Conservation (phyloP, 2,329 filamentous ascomycete genomes). For the Xylogone sp. region DNA sequence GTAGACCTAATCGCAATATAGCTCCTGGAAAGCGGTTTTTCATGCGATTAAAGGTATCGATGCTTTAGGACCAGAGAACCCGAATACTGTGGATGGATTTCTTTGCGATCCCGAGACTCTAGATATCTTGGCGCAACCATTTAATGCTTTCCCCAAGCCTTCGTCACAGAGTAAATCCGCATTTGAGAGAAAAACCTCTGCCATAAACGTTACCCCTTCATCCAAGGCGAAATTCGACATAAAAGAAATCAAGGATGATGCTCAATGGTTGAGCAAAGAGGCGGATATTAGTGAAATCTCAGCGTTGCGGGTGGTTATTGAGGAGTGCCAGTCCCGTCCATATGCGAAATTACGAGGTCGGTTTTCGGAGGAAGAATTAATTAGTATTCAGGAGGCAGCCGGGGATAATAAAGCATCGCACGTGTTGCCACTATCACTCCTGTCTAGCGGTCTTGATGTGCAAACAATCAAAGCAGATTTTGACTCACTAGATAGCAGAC, state of each 20-base stretch:
- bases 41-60: slow-evolving; percentile 51
- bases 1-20: slow-evolving; percentile 26
- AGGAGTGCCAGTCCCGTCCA: slow-evolving; percentile 83
- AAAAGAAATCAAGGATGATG: slow-evolving; percentile 77
- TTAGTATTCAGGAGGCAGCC: slow-evolving; percentile 71
- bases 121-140: slow-evolving; percentile 64
- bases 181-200: slow-evolving; percentile 81
- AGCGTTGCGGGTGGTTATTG: slow-evolving; percentile 72
- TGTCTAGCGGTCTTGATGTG: slow-evolving; percentile 27
- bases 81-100: slow-evolving; percentile 59
- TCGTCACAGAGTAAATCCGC: slow-evolving; percentile 61
- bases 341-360: slow-evolving; percentile 66
- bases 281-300: slow-evolving; percentile 75
- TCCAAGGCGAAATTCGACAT: slow-evolving; percentile 67
- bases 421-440: slow-evolving; percentile 43
- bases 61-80: slow-evolving; percentile 55
- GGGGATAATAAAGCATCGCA: slow-evolving; percentile 59
- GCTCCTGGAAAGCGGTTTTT: slow-evolving; percentile 60
- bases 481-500: slow-evolving; percentile 57
- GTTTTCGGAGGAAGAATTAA: slow-evolving; percentile 73
- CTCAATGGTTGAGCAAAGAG: slow-evolving; percentile 79
- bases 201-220: slow-evolving; percentile 75
- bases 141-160: slow-evolving; percentile 62
- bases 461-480: slow-evolving; percentile 53
- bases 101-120: slow-evolving; percentile 67